phyloP scores from a whole-genome alignment of 345 rosid species.

The Limnanthes douglasii region DNA sequence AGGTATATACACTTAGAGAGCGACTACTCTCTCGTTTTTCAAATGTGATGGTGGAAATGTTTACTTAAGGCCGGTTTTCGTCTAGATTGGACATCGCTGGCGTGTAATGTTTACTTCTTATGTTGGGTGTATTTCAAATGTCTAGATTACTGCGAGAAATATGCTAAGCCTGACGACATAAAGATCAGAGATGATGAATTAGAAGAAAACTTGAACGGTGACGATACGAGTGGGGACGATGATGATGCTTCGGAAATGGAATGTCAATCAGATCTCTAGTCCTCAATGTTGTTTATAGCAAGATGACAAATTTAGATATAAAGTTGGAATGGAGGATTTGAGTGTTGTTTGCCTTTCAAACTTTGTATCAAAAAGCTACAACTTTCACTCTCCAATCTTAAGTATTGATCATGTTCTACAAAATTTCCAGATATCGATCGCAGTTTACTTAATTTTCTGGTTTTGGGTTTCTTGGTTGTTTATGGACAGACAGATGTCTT shows the following conservation, averaged over 20 bases:
- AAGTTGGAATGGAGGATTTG: no score
- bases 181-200: constrained; percentile 18
- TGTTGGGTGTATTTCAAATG: neutral
- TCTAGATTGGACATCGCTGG: neutral
- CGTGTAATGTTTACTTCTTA: no score
- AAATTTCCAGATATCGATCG: no score
- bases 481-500: neutral
- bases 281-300: no score
- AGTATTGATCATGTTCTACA: no score
- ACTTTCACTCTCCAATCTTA: no score
- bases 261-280: constrained; percentile 38
- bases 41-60: no score
- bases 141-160: constrained; percentile 40
- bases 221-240: constrained; percentile 34
- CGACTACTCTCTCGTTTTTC: no score
- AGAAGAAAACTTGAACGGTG: constrained; percentile 31
- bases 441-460: constrained; percentile 5
- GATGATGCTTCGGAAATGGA: constrained; percentile 48
- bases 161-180: constrained; percentile 43
- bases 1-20: constrained; percentile 17
- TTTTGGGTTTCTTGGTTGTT: neutral
- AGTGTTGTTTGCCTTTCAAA: no score
- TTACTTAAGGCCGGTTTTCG: neutral
- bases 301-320: no score
- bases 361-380: no score